Evolutionary conservation across 2,329 filamentous ascomycete species (phyloP).

Genomic region (Aspergillus sp.): DNA sequence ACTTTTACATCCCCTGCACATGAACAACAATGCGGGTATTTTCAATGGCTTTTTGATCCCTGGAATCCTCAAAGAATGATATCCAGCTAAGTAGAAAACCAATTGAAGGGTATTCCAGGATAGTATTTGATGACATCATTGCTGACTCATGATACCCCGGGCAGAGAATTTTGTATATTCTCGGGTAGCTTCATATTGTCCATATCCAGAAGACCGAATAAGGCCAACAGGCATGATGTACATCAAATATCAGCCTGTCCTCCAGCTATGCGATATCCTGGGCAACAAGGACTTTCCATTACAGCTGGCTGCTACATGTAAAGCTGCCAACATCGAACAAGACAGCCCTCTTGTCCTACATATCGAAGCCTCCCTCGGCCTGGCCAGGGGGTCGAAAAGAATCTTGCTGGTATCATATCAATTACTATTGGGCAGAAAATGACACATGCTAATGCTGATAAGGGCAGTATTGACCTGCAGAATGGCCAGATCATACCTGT

Average conservation of each 20-base stretch:
- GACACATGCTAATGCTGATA: neutral
- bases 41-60: too few species aligned
- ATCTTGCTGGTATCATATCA: neutral
- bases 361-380: constrained; percentile 6
- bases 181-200: neutral
- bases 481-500: constrained; percentile 3
- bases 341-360: constrained; percentile 3
- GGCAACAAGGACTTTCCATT: constrained; percentile 4
- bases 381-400: neutral
- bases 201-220: neutral
- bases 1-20: too few species aligned
- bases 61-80: too few species aligned
- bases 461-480: constrained; percentile 11
- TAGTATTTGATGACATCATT: neutral
- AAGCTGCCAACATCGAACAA: neutral
- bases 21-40: too few species aligned
- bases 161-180: neutral
- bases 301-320: constrained; percentile 5
- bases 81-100: too few species aligned
- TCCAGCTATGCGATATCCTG: constrained; percentile 8
- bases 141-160: neutral
- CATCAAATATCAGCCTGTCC: neutral
- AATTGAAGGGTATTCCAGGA: neutral
- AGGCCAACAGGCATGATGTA: neutral
- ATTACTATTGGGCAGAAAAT: neutral